phyloP scores from a whole-genome alignment of 768 basidiomycete species.

The Ramaria rubella region DNA sequence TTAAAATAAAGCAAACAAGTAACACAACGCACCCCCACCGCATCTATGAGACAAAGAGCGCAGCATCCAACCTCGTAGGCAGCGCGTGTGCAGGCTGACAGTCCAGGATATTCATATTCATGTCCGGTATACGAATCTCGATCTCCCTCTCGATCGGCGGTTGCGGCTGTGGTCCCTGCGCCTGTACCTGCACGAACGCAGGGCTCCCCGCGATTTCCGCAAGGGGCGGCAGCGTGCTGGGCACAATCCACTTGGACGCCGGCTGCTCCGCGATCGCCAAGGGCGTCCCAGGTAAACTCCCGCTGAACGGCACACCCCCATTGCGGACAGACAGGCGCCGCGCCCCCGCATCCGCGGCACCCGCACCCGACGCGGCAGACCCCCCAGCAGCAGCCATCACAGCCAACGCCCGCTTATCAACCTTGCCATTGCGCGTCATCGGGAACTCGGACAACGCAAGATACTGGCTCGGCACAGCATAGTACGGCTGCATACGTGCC shows the following conservation, averaged over 20 bases:
- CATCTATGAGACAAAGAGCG: too few relatives aligned
- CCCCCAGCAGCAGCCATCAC: constrained; percentile 3
- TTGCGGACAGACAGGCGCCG: neutral
- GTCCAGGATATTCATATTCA: too few relatives aligned
- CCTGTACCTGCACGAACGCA: too few relatives aligned
- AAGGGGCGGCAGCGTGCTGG: neutral
- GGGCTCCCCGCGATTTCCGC: too few relatives aligned
- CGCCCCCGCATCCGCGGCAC: neutral
- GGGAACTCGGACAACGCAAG: constrained; percentile 14
- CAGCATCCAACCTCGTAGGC: too few relatives aligned
- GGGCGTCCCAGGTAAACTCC: neutral
- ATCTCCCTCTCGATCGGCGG: too few relatives aligned
- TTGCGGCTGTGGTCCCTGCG: too few relatives aligned
- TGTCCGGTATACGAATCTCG: too few relatives aligned
- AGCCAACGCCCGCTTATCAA: constrained; percentile 15
- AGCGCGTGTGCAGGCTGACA: too few relatives aligned
- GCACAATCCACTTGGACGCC: neutral
- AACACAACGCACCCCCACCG: too few relatives aligned
- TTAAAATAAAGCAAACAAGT: too few relatives aligned
- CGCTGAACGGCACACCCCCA: neutral
- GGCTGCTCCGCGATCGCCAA: neutral
- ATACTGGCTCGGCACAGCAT: constrained; percentile 17
- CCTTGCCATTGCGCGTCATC: constrained; percentile 16
- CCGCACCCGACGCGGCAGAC: neutral
- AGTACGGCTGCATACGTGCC: constrained; percentile 13